Evolutionary conservation across 1,284 basidiomycete genomes (phyloP).

Genomic region (Lignosus rhinocerotis): DNA sequence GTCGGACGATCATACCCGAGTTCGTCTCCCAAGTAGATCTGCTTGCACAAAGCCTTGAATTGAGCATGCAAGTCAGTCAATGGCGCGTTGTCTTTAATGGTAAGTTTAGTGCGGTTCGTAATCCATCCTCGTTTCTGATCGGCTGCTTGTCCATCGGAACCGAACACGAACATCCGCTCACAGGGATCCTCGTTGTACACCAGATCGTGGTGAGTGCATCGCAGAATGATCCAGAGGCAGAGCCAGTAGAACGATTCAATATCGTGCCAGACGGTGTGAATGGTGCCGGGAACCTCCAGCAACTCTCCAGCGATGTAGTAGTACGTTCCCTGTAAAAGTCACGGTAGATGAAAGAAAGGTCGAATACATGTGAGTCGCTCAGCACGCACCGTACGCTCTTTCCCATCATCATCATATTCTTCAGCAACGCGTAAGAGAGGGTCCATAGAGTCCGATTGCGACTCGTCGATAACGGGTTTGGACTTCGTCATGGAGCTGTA

Average conservation of each 20-base stretch:
- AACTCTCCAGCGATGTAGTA: slow-evolving; percentile 14
- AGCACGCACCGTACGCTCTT: not conserved
- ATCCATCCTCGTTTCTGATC: not conserved
- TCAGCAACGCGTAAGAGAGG: not conserved
- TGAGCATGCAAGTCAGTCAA: not conserved
- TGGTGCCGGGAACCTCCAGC: not conserved
- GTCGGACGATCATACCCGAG: not conserved
- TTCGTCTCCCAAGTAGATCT: not conserved
- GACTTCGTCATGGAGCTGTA: slow-evolving; percentile 9
- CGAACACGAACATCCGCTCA: not conserved
- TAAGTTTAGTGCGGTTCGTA: not conserved
- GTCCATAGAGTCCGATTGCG: not conserved
- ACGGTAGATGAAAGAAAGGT: not conserved
- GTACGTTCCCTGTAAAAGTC: slow-evolving; percentile 2
- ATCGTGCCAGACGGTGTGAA: slow-evolving; percentile 6
- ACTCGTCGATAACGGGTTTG: not conserved
- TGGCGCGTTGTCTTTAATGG: slow-evolving; percentile 2
- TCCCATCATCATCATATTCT: not conserved
- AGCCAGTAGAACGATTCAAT: slow-evolving; percentile 17
- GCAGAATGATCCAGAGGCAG: slow-evolving; percentile 12
- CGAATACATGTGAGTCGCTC: not conserved
- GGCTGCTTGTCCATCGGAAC: not conserved
- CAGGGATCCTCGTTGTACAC: not conserved
- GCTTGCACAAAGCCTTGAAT: not conserved
- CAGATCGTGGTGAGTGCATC: not conserved